Conservation (phyloP, 2,329 filamentous ascomycete genomes). For the Colletotrichum endophyticum region DNA sequence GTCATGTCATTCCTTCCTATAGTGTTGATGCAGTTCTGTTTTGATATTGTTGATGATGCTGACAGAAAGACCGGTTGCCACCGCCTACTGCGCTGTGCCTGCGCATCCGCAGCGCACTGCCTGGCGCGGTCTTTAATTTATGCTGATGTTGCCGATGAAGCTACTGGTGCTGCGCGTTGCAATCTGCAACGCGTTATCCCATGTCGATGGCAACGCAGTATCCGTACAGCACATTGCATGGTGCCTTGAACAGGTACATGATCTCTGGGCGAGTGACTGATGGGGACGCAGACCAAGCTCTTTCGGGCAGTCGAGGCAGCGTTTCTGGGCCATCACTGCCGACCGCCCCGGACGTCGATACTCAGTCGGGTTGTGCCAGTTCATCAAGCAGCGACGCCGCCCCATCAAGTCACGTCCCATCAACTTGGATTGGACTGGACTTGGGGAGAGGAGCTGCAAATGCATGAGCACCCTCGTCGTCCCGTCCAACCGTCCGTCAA, state of each 20-base stretch:
- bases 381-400: slow-evolving; percentile 19
- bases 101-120: not conserved
- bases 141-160: not conserved
- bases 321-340: slow-evolving; percentile 3
- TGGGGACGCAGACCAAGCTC: slow-evolving; percentile 8
- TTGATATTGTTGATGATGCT: not conserved
- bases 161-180: not conserved
- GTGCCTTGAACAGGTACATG: not conserved
- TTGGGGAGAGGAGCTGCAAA: not conserved
- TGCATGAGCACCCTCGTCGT: slow-evolving; percentile 8
- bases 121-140: not conserved
- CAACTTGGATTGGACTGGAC: slow-evolving; percentile 9
- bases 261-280: not conserved
- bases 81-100: not conserved
- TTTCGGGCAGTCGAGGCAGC: not conserved
- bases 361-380: slow-evolving; percentile 18
- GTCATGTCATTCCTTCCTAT: not conserved
- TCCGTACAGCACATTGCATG: not conserved
- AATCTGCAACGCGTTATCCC: slow-evolving; percentile 12
- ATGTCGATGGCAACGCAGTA: not conserved
- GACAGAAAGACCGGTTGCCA: not conserved
- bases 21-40: not conserved
- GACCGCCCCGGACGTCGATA: slow-evolving; percentile 14
- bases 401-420: slow-evolving; percentile 15
- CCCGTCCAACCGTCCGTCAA: slow-evolving; percentile 10